Conservation (phyloP, 1,284 basidiomycete genomes). For the Puccinia coronata region DNA sequence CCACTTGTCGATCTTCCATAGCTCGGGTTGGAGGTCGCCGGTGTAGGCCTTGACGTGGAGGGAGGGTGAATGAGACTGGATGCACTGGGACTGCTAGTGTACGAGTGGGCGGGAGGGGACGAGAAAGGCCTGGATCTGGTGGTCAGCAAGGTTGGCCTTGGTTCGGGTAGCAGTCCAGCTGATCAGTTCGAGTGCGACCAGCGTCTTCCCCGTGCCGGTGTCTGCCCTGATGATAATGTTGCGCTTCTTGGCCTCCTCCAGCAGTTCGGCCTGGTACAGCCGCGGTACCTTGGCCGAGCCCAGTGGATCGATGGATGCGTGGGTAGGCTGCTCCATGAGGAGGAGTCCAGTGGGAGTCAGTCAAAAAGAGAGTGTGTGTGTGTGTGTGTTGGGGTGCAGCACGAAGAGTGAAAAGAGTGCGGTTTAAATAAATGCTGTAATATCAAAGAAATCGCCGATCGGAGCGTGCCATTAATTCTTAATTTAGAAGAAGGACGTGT, state of each 20-base stretch:
- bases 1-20: conserved; percentile 70
- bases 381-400: too few relatives aligned
- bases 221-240: conserved; percentile 76
- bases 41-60: conserved; percentile 69
- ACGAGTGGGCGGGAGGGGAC: conserved; percentile 79
- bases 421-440: too few relatives aligned
- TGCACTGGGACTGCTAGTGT: conserved; percentile 73
- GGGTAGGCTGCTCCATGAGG: too few relatives aligned
- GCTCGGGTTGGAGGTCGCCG: conserved; percentile 70
- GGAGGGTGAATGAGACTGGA: conserved; percentile 67
- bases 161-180: conserved; percentile 68
- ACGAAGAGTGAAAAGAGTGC: too few relatives aligned
- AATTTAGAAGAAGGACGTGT: too few relatives aligned
- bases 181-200: conserved; percentile 75
- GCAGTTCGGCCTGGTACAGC: conserved; percentile 67
- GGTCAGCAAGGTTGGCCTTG: neutral
- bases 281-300: conserved; percentile 40
- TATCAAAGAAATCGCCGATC: too few relatives aligned
- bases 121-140: conserved; percentile 63
- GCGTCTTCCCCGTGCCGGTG: conserved; percentile 79
- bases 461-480: too few relatives aligned
- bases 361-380: too few relatives aligned
- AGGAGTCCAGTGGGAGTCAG: too few relatives aligned
- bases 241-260: conserved; percentile 68
- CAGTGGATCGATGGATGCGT: too few relatives aligned